Base-by-base conservation (phyloP, 345 rosid species). In the Gossypium arboreum region DNA sequence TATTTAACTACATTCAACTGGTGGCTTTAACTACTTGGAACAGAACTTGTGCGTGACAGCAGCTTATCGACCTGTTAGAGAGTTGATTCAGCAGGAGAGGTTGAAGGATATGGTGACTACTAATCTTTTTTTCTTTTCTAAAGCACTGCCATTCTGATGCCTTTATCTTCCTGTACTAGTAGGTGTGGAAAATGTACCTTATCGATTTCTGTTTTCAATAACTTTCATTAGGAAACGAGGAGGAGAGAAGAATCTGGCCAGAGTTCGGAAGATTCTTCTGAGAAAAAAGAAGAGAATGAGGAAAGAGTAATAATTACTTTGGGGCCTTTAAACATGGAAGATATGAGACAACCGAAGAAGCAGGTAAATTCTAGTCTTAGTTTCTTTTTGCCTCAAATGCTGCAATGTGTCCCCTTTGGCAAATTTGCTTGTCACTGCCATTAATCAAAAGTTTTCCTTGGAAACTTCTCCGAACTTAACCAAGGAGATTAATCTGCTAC, bases 41-140 rank as follows among this genome's bases (percentile, higher is more conserved):
- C 95, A 96, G 98, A 96, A 90, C 83, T 79, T 96, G 73, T 93
- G 99, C 24, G 83, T 87, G 51, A 90, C 98, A 50, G 98, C 98
- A 29, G 99, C 99, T 2, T 93, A 96, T 85, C 85, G 92, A 78
- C 98, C 97, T 11, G 97, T 96, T 34, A 86, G 99, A 72, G 99
- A 96, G 83, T 82, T 93, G 70, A 83, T 96, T 71, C 88, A 93
- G 83, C 86, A 92, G 73, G 99, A 96, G 78, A 80, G 88, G 81
- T 68, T 76, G 86, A 96, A 89, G 83, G 93, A 87, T 56, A 79
- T 79, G 94, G 98, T 93, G 77, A 82, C 75, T 76, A 65, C 48
- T 18, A 51, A 47, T 18, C 8, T 24, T 71, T 68, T 4, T 56
- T 55, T n/a, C 58, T 22, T 24, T 66, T 7, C 34, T 61, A 56